These are phyloP conservation scores for Fragaria nilgerrensis DNA, from an alignment of 306 rosid species.

Conservation along the genomic window DNA sequence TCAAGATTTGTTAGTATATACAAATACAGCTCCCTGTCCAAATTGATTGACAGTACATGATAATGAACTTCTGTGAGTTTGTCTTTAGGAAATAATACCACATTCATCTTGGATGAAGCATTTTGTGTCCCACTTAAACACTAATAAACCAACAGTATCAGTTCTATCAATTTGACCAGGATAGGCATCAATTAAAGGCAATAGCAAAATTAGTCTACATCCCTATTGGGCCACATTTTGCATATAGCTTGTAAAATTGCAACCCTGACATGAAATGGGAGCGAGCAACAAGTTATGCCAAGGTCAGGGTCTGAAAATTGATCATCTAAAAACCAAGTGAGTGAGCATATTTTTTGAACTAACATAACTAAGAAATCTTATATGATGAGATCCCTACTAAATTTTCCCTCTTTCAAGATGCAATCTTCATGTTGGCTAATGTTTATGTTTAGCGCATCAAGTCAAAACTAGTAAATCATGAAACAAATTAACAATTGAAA, in stretches of 20 bases:
- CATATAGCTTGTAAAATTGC: not conserved
- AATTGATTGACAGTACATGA: not conserved
- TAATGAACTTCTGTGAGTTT: not conserved
- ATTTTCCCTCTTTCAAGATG: too few relatives aligned
- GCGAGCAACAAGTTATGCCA: not conserved
- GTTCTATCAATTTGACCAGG: not conserved
- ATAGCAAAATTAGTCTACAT: not conserved
- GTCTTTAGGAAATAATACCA: not conserved
- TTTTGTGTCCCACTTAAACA: not conserved
- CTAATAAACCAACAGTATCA: not conserved
- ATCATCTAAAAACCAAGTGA: not conserved
- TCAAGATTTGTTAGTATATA: not conserved
- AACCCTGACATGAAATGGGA: not conserved
- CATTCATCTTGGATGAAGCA: not conserved
- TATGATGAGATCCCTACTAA: too few relatives aligned
- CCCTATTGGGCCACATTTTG: not conserved
- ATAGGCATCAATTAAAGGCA: not conserved
- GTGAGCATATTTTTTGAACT: not conserved
- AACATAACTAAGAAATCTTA: not conserved
- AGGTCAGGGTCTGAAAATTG: not conserved
- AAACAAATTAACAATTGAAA: not conserved
- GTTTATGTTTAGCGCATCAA: not conserved
- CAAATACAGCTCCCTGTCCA: not conserved
- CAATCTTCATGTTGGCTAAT: not conserved
- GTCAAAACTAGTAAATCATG: not conserved